Evolutionary conservation across 2,329 filamentous ascomycete genomes (phyloP), one percentile per base, ranked within the genome.

Genomic region (Hypoxylon sp.): DNA sequence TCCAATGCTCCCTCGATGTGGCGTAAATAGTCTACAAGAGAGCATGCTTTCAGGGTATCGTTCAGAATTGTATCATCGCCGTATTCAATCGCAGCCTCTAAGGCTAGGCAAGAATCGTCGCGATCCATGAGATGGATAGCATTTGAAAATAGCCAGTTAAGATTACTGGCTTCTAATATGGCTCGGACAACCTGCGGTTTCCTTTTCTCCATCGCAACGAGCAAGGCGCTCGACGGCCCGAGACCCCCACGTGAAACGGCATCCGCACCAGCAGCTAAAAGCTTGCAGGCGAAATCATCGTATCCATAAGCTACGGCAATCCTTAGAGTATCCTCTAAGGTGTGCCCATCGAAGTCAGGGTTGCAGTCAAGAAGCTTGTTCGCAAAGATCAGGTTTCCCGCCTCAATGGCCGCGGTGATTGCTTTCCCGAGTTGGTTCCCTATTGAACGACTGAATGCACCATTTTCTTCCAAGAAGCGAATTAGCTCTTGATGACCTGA

Each of bases 281-380:
- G 22, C n/a, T 33, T 44, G 24, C 53, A 46, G 14, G 24, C 53
- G 14, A 47, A 46, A 5, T 56, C 37, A 47, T 56, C 53, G 9
- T 31, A 33, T 5, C 22, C 26, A 8, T 56, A 6, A 35, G 37
- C 14, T 5, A 47, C 4, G 17, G 53, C 37, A 11, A 14, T 6
- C 1, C 3, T 9, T 5, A 26, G 1, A 1, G 39, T 9, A 17
- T 19, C 8, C 1, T 1, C 3, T n/a, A 44, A 14, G 4, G 2
- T n/a, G 5, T 44, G 0, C n/a, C 17, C 39, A 3, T 2, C 0
- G 14, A 44, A 9, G 3, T 47, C 3, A 2, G 17, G 4, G 8
- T 13, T 47, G 17, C 17, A 5, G 2, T 22, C 39, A 5, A 31
- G 31, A 19, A 56, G 24, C 37, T 46, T 22, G 13, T 31, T 14